Base-by-base conservation (phyloP, 129 eudicot genomes). In the Flaveria bidentis region DNA sequence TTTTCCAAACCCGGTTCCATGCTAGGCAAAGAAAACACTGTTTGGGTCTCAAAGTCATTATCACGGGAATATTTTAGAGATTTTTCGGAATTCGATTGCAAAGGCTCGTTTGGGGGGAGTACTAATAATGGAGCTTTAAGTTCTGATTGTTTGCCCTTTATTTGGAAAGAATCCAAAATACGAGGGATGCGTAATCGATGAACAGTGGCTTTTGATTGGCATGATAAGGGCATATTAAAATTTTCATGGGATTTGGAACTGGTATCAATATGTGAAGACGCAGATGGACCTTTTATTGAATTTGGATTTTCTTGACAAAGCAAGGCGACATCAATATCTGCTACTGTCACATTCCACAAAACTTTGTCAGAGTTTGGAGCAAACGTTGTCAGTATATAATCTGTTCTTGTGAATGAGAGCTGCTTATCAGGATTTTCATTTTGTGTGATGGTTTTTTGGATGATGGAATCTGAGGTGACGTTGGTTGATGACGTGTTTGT, bases 371-470 rank as follows among this genome's bases (percentile, higher is more conserved):
- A 87, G 71, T 81, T 86, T 70, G 87, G 80, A 73, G 85, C 84
- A 80, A 73, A 87, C 17, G 96, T 85, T 75, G 79, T 80, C 73
- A 94, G 80, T 72, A 74, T 42, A 81, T 94, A 91, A 75, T 94
- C 98, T 69, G 92, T 88, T 78, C 98, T 86, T 41, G 94, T 89
- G 82, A 94, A 81, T 81, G 87, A 88, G 78, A 94, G 80, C 75
- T 66, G 84, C 58, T 87, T 89, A 70, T 68, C 84, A 2, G 86
- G 74, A 23, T 81, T 86, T 30, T 74, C 77, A 12, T 74, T 49
- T 6, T 88, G 81, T 9, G 45, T 51, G 65, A 85, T 67, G 69
- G 82, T 30, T 39, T 71, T 76, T 74, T 47, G 67, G 33, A 33
- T 12, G 33, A 64, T 5, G 3, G 78, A 36, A 41, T 73, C 39